Conservation (phyloP, 176 grass and related monocot genomes). For the Carex scoparia region DNA sequence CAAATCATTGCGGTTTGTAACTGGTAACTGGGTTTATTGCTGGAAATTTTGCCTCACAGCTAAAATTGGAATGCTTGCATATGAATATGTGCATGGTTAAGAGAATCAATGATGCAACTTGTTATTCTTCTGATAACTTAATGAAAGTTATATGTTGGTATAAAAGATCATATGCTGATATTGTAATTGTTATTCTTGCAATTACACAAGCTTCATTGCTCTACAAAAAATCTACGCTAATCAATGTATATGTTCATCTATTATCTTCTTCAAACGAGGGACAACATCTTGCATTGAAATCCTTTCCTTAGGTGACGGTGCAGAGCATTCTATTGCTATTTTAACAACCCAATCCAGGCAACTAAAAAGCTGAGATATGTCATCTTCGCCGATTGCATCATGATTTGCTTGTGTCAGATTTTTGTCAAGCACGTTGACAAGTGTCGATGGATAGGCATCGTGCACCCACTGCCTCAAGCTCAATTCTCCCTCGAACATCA, state of each 20-base stretch:
- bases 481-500: constrained; percentile 24
- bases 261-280: constrained; percentile 16
- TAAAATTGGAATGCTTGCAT: no score
- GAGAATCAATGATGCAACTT: no score
- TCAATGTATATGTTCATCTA: not conserved
- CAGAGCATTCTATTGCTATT: constrained; percentile 16
- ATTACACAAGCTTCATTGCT: not conserved
- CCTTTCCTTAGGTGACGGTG: not conserved
- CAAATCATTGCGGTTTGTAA: no score
- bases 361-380: not conserved
- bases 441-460: constrained; percentile 15
- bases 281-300: constrained; percentile 27
- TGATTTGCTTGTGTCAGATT: not conserved
- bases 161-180: no score
- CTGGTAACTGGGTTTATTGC: no score
- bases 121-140: no score
- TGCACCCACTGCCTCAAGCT: constrained; percentile 29
- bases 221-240: not conserved
- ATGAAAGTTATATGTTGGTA: no score
- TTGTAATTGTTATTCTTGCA: no score
- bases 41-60: no score
- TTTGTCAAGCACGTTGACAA: constrained; percentile 4
- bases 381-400: not conserved
- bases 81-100: no score
- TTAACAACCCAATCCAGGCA: not conserved